These are phyloP conservation scores for Andrographis paniculata DNA, from an alignment of 305 asterid species.

Conservation along the genomic window DNA sequence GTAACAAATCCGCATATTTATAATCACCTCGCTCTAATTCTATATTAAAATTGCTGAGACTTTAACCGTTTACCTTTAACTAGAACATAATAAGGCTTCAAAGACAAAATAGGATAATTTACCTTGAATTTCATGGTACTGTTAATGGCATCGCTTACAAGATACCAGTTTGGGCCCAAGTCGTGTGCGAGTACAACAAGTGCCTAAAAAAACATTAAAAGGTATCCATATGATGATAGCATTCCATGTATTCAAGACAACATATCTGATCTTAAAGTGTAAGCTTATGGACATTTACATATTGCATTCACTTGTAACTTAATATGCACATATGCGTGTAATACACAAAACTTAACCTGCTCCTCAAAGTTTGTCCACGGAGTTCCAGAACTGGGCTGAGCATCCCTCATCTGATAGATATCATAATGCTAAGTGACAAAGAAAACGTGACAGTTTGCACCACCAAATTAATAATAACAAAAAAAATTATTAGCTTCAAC, in stretches of 20 bases:
- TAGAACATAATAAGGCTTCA: neutral
- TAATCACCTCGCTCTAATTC: no score
- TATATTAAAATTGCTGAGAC: no score
- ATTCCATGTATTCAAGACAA: neutral
- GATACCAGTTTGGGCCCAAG: conserved; percentile 31
- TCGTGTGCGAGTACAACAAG: conserved; percentile 10
- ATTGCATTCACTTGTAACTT: neutral
- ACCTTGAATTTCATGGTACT: conserved; percentile 35
- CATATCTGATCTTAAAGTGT: neutral
- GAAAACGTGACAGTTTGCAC: no score
- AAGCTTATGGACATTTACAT: neutral
- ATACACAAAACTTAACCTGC: conserved; percentile 30
- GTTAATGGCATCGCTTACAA: conserved; percentile 74
- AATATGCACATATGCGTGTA: neutral
- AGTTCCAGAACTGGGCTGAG: conserved; percentile 50
- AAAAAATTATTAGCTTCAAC: conserved; percentile 2
- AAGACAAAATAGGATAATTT: neutral
- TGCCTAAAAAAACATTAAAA: neutral
- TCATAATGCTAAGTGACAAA: conserved; percentile 20
- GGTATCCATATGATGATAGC: neutral
- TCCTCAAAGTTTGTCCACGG: conserved; percentile 75
- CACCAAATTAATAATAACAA: conserved; percentile 8
- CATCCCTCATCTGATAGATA: conserved; percentile 46
- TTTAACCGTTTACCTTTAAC: neutral
- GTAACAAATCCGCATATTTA: no score